These are phyloP conservation scores for Sporothrix dimorphospora DNA, from an alignment of 2,329 filamentous ascomycete species.

Conservation along the genomic window DNA sequence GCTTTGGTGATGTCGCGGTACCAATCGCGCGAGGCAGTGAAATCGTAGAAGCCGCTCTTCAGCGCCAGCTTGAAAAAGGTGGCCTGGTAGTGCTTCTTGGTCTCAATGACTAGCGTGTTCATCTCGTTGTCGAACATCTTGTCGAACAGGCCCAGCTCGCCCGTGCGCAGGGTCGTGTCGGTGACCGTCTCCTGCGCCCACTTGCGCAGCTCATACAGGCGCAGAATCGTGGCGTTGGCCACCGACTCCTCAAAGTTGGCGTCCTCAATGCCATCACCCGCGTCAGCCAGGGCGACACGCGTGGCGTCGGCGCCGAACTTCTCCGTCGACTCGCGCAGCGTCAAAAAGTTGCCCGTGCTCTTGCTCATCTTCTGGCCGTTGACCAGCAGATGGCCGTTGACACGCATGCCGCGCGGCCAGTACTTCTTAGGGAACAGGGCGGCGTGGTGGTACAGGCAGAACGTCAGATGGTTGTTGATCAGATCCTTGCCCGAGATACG, in stretches of 20 bases:
- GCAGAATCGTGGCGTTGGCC: constrained; percentile 87
- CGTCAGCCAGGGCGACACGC: constrained; percentile 91
- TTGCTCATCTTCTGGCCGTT: constrained; percentile 99
- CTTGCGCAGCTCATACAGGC: constrained; percentile 76
- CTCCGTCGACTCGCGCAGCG: constrained; percentile 77
- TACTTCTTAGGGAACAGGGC: constrained; percentile 86
- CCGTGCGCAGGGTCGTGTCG: constrained; percentile 72
- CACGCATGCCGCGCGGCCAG: constrained; percentile 84
- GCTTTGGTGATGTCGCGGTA: constrained; percentile 83
- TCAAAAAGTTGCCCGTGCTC: constrained; percentile 96
- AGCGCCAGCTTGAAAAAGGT: constrained; percentile 86
- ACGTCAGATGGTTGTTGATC: constrained; percentile 91
- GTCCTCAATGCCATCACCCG: constrained; percentile 90
- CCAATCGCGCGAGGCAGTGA: constrained; percentile 81
- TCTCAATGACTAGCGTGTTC: constrained; percentile 78
- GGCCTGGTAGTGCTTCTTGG: constrained; percentile 74
- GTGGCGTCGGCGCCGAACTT: constrained; percentile 93
- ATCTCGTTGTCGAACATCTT: constrained; percentile 92
- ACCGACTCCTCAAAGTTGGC: constrained; percentile 97
- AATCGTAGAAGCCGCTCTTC: constrained; percentile 86
- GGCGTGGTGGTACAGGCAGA: constrained; percentile 91
- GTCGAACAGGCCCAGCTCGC: constrained; percentile 77
- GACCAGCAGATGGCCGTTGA: constrained; percentile 90
- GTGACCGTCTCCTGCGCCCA: constrained; percentile 89
- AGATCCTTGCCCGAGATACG: constrained; percentile 90